These are phyloP conservation scores for Cytospora leucostoma DNA, from an alignment of 2,329 filamentous ascomycete species.

Conservation along the genomic window DNA sequence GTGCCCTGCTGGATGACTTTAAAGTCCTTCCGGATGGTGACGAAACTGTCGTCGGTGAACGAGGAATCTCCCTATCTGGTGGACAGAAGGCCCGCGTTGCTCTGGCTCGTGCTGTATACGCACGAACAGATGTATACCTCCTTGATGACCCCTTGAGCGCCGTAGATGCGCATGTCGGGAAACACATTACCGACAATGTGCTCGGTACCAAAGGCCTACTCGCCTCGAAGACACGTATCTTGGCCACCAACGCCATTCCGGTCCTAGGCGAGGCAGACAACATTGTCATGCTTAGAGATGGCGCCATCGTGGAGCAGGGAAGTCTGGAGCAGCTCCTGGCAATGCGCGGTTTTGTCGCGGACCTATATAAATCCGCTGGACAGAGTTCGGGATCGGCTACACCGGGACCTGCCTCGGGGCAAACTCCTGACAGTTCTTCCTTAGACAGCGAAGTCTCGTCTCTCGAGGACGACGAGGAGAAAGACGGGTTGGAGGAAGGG, in stretches of 20 bases:
- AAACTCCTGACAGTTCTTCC: slow-evolving; percentile 47
- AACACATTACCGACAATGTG: slow-evolving; percentile 93
- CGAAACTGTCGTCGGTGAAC: slow-evolving; percentile 93
- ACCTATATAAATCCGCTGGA: slow-evolving; percentile 76
- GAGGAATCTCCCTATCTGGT: slow-evolving; percentile 92
- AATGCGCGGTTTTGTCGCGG: slow-evolving; percentile 88
- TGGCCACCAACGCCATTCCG: slow-evolving; percentile 93
- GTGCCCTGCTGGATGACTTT: slow-evolving; percentile 89
- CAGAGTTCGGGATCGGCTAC: slow-evolving; percentile 46
- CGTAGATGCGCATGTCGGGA: slow-evolving; percentile 96
- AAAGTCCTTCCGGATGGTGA: slow-evolving; percentile 91
- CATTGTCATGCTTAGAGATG: slow-evolving; percentile 81
- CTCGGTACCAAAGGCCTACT: slow-evolving; percentile 83
- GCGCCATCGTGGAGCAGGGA: slow-evolving; percentile 80
- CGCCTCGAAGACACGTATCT: slow-evolving; percentile 80
- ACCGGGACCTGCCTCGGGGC: slow-evolving; percentile 14
- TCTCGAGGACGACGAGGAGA: slow-evolving; percentile 56
- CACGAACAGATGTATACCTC: slow-evolving; percentile 92
- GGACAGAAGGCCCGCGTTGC: slow-evolving; percentile 95
- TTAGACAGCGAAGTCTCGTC: slow-evolving; percentile 57
- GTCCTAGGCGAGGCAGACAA: slow-evolving; percentile 88
- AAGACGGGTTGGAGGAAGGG: slow-evolving; percentile 72
- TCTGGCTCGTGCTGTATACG: slow-evolving; percentile 91
- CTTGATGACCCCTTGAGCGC: slow-evolving; percentile 93
- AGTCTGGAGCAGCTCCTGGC: slow-evolving; percentile 90